Evolutionary conservation across 2,329 filamentous ascomycete genomes (phyloP), one percentile per base, ranked within the genome.

Genomic region (Fusarium secorum): DNA sequence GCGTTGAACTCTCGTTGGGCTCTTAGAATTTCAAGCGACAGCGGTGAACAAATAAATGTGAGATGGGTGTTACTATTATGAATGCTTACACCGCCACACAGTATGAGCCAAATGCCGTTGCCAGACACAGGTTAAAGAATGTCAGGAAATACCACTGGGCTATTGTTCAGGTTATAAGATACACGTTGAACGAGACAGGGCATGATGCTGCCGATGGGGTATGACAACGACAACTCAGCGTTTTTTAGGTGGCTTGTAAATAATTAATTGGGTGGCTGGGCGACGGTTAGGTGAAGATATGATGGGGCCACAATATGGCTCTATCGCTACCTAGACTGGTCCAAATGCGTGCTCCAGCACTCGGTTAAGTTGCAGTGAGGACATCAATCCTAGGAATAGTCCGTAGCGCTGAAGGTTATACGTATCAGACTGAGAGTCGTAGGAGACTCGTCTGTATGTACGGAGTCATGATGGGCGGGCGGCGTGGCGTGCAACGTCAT

Each of bases 191-290:
- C 22, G 36, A 48, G 45, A 63, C 45, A 54, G 56, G 38, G 64
- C 30, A 53, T 55, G 42, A 54, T 39, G 58, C 57, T 57, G 53
- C 41, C 66, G 55, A 61, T 63, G 66, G 66, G 64, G 64, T 65
- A 74, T 75, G 70, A 64, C 61, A 62, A 70, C 74, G 70, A 63
- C 61, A 62, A 64, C 58, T 70, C 62, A 52, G 52, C 41, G 48
- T 57, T 49, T 24, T 22, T 49, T 48, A 45, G 49, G 63, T 52
- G 48, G 55, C 49, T 59, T 67, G 64, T 73, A 74, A 74, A 75
- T 65, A 75, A 76, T 57, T 66, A 75, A 76, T 59, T 67, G 60
- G 73, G 75, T 77, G 75, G 75, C 75, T 77, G 75, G 75, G 54
- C 64, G 55, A 61, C 49, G 49, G 65, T 36, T 49, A 18, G 48